Base-by-base conservation (phyloP, 163 green algal species). In the Prototheca wickerhamii region DNA sequence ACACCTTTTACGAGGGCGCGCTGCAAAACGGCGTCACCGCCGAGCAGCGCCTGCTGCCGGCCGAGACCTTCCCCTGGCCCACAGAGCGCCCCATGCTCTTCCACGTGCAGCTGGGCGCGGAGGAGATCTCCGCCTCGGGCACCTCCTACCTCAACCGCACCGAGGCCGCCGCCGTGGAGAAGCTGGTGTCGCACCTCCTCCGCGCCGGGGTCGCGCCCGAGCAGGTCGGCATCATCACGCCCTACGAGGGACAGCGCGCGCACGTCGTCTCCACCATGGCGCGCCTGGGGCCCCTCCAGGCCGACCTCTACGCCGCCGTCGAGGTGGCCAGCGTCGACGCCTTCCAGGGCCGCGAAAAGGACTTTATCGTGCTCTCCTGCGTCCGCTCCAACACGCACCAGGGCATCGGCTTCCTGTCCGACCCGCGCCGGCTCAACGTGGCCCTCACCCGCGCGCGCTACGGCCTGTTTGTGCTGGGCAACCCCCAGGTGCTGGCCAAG, bases 291-390 rank as follows among this genome's bases (percentile, higher is more conserved):
- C 73, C 88, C 15, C 74, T 92, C 59, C 67, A 81, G 8, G 25
- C 56, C 20, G 53, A 35, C 42, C 78, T 95, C 58, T 95, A 95
- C 75, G 78, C 74, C n/a, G 82, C 87, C 21, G 80, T 96, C 26
- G 87, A 96, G 81, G 86, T 93, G 29, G 69, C 84, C 15, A 87
- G 71, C 50, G 89, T 96, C 57, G 89, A 96, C 64, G 79, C 85
- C 0, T 97, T 98, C 76, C 82, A 95, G 80, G 93, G 93, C 1
- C 82, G 91, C 4, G 93, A 98, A 82, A 97, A 97, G 82, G 92
- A 98, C 66, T 93, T 91, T 82, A 96, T 99, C 70, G 89, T 99
- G 51, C 73, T 98, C 33, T 95, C 89, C 0, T 97, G 91, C 72
- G 93, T 98, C 54, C 83, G 93, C 28, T 92, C 81, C 64, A 98